phyloP scores from a whole-genome alignment of 2,329 filamentous ascomycete species.

The Verticillium alfalfae region DNA sequence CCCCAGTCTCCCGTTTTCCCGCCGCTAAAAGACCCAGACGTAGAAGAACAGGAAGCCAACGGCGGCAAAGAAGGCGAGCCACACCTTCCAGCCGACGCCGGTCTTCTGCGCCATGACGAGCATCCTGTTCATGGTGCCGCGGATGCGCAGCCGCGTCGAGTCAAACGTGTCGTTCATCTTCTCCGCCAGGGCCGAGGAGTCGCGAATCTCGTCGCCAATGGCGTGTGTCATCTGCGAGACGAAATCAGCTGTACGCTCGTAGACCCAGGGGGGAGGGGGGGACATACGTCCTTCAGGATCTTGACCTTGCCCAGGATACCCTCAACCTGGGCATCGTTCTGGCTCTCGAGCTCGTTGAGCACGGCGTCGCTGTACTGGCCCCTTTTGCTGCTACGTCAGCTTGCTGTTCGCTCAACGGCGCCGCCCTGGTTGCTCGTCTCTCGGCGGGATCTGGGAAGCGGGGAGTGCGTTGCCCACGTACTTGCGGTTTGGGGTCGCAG shows the following conservation, averaged over 20 bases:
- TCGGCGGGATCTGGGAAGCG: background rate
- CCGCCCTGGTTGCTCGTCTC: background rate
- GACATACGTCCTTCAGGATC: slow-evolving; percentile 75
- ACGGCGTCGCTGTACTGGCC: slow-evolving; percentile 93
- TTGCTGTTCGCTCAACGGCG: background rate
- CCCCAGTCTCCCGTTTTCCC: background rate
- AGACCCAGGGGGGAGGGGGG: background rate
- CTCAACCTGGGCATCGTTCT: slow-evolving; percentile 86
- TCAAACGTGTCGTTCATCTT: slow-evolving; percentile 97
- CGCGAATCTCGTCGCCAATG: slow-evolving; percentile 92
- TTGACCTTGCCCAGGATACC: slow-evolving; percentile 88
- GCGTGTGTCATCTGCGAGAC: slow-evolving; percentile 70
- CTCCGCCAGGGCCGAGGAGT: slow-evolving; percentile 80
- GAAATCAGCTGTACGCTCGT: slow-evolving; percentile 3
- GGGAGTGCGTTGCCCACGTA: slow-evolving; percentile 23
- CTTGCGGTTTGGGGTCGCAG: slow-evolving; percentile 68
- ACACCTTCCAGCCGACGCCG: slow-evolving; percentile 93
- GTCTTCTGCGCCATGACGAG: slow-evolving; percentile 89
- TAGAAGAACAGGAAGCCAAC: slow-evolving; percentile 83
- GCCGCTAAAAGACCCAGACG: slow-evolving; percentile 74
- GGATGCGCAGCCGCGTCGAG: slow-evolving; percentile 70
- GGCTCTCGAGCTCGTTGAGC: slow-evolving; percentile 87
- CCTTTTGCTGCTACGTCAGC: slow-evolving; percentile 37
- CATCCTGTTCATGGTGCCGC: slow-evolving; percentile 97
- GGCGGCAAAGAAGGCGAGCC: slow-evolving; percentile 81